Evolutionary conservation across 2,329 filamentous ascomycete species (phyloP).

Genomic region (Neofusicoccum sp.): DNA sequence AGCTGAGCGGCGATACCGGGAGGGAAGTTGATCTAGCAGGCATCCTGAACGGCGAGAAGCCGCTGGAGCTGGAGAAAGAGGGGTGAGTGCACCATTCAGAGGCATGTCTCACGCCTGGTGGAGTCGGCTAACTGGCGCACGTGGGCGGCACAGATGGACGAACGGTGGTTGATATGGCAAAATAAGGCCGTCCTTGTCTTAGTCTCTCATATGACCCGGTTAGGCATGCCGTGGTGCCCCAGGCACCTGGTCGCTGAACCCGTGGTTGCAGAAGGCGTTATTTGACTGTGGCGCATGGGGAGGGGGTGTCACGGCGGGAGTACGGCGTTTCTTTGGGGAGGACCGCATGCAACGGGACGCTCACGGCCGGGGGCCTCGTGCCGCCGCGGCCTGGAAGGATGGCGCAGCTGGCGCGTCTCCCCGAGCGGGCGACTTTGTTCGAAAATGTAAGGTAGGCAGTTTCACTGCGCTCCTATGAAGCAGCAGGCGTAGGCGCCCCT

Average conservation of each 20-base stretch:
- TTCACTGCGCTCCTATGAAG: background rate
- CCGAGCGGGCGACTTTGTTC: background rate
- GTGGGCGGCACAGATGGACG: conserved; percentile 15
- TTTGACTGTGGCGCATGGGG: conserved; percentile 7
- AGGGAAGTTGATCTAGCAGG: conserved; percentile 28
- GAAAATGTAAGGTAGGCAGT: background rate
- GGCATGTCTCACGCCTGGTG: background rate
- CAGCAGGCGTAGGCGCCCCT: conserved; percentile 3
- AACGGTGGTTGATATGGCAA: conserved; percentile 13
- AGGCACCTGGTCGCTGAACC: conserved; percentile 2
- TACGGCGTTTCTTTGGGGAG: background rate
- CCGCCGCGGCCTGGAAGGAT: background rate
- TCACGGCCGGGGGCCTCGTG: background rate
- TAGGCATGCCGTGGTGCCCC: background rate
- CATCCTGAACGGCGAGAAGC: conserved; percentile 14
- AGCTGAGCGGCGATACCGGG: conserved; percentile 27
- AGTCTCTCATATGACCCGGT: conserved; percentile 11
- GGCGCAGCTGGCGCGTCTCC: background rate
- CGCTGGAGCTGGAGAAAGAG: conserved; percentile 23
- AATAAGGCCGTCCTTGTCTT: background rate
- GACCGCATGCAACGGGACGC: background rate
- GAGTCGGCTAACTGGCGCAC: conserved; percentile 14
- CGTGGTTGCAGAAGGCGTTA: background rate
- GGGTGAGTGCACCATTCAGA: conserved; percentile 21
- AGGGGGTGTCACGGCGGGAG: background rate